Evolutionary conservation across 2,329 filamentous ascomycete genomes (phyloP), one percentile per base, ranked within the genome.

Genomic region (Lasiodiplodia sp.): DNA sequence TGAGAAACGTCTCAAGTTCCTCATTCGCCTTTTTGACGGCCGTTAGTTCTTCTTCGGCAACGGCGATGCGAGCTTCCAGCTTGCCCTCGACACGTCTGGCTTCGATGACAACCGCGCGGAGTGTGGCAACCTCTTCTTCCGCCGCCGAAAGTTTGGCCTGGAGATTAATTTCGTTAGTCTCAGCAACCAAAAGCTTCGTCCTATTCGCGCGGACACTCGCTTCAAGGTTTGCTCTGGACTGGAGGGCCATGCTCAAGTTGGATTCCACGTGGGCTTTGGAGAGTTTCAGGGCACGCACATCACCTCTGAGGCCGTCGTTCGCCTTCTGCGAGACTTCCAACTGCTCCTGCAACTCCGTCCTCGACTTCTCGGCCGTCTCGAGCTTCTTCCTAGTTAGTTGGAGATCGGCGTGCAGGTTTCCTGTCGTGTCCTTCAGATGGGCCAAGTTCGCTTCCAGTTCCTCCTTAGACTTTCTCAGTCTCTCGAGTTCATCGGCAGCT

Each of bases 21-120:
- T 74, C 62, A 63, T 80, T 80, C 7, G 76, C 75, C 5, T 73
- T 68, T 38, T 72, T 72, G 1, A 79, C 74, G 16, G 68, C 72
- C 7, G 70, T 53, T 18, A 80, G 69, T 28, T 80, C 77, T 21
- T 76, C 70, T 66, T 79, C 78, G 4, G 78, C 76, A 28, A 72
- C 70, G 2, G 72, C 69, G 34, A 80, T 72, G 34, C 76, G 75
- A 11, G 66, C 55, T 5, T 71, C 37, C 8, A 80, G 69, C 47
- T 74, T 72, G n/a, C 73, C 74, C 64, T 79, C 77, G 10, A 75
- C 77, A 38, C 72, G 62, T 25, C 76, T 74, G 16, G 77, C 71
- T 51, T 74, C 72, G 5, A 69, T 62, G 14, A 77, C 78, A 4
- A 74, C 72, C 16, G 73, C 70, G 23, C 73, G 75, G 23, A 79